Conservation (phyloP, 1,139 yeast genomes). For the Saccharomyces hybrid region DNA sequence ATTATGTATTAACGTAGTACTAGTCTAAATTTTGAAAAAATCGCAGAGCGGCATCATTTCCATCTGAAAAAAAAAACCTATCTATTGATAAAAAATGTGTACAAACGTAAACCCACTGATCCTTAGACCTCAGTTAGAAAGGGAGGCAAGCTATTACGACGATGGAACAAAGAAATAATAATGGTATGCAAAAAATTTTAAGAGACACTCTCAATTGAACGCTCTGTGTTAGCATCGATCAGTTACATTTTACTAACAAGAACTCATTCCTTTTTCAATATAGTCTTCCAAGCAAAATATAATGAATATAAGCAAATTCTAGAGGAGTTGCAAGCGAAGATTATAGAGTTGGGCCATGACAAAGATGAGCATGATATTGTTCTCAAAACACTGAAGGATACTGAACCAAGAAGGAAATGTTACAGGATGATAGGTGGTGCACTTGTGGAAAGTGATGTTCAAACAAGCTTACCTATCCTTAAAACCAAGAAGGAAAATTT, state of each 20-base stretch:
- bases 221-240: not conserved
- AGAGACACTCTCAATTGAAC: not conserved
- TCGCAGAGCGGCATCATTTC: not conserved
- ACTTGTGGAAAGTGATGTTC: conserved; percentile 72
- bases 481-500: conserved; percentile 47
- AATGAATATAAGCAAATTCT: conserved; percentile 55
- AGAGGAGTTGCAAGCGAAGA: conserved; percentile 49
- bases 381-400: conserved; percentile 46
- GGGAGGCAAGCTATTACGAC: conserved; percentile 1
- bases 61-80: not conserved
- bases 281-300: conserved; percentile 49
- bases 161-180: conserved; percentile 14
- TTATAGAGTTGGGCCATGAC: conserved; percentile 45
- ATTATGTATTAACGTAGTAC: not conserved
- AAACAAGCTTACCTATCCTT: conserved; percentile 64
- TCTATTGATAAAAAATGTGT: not conserved
- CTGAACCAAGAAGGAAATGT: conserved; percentile 56
- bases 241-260: conserved; percentile 5
- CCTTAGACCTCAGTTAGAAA: not conserved
- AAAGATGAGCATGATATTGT: conserved; percentile 49
- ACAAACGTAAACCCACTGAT: not conserved
- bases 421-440: conserved; percentile 94
- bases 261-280: not conserved
- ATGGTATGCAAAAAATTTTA: conserved; percentile 12
- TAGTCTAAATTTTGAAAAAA: not conserved